Evolutionary conservation across 129 eudicot species (phyloP).

Genomic region (Apium graveolens): DNA sequence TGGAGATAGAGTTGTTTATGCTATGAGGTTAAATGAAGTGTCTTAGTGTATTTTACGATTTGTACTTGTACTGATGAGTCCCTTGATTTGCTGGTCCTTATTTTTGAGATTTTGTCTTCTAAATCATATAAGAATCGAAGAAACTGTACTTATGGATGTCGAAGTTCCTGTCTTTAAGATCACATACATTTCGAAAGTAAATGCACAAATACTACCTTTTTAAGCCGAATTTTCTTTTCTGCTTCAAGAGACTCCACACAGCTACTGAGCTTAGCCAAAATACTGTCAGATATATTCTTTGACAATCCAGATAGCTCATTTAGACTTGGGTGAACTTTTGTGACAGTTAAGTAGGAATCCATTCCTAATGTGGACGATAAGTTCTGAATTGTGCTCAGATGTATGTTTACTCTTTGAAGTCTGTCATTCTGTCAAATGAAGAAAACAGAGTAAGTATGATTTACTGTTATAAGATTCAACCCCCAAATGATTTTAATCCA

Average conservation of each 20-base stretch:
- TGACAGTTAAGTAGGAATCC: constrained; percentile 79
- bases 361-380: constrained; percentile 67
- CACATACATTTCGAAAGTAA: background rate
- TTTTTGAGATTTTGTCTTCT: background rate
- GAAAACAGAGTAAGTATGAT: background rate
- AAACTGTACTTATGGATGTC: background rate
- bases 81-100: background rate
- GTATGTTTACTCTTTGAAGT: constrained; percentile 62
- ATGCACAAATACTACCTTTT: constrained; percentile 41
- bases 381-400: constrained; percentile 45
- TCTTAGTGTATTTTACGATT: background rate
- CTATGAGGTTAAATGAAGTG: background rate
- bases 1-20: background rate
- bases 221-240: constrained; percentile 64
- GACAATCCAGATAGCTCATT: constrained; percentile 81
- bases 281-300: constrained; percentile 67
- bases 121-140: background rate
- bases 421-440: constrained; percentile 50
- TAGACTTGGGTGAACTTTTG: constrained; percentile 93
- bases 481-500: background rate
- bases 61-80: background rate
- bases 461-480: background rate
- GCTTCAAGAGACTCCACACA: constrained; percentile 69
- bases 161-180: background rate
- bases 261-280: constrained; percentile 54